phyloP scores from a whole-genome alignment of 164 flowering plant genomes.

The Macadamia tetraphylla region DNA sequence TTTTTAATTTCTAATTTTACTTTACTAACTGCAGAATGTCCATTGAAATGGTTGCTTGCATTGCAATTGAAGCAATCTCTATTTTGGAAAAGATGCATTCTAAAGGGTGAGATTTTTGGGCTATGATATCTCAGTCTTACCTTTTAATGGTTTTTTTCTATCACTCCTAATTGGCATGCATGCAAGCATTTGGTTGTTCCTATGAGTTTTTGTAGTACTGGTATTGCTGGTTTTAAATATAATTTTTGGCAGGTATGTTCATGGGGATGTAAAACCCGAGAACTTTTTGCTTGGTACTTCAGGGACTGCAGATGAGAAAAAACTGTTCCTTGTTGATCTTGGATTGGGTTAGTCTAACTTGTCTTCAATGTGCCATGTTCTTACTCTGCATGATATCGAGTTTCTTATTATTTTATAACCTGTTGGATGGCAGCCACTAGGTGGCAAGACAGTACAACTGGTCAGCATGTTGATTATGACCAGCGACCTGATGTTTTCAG shows the following conservation, averaged over 20 bases:
- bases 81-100: constrained; percentile 86
- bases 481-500: constrained; percentile 96
- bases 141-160: too few relatives aligned
- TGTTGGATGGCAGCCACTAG: constrained; percentile 52
- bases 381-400: not conserved
- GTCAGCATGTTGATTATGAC: constrained; percentile 85
- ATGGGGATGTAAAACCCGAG: constrained; percentile 98
- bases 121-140: too few relatives aligned
- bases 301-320: constrained; percentile 85
- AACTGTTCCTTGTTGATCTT: constrained; percentile 85
- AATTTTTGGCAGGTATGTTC: constrained; percentile 57
- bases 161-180: too few relatives aligned
- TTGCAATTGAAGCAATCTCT: constrained; percentile 84
- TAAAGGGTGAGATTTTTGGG: constrained; percentile 44
- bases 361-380: not conserved
- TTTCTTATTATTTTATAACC: not conserved
- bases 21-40: constrained; percentile 38
- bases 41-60: constrained; percentile 52
- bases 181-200: too few relatives aligned
- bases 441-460: constrained; percentile 75
- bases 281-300: constrained; percentile 90
- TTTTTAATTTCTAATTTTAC: not conserved
- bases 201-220: too few relatives aligned
- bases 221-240: not conserved
- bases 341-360: constrained; percentile 62